Conservation (phyloP, 768 basidiomycete species). For the Mrakia frigida region DNA sequence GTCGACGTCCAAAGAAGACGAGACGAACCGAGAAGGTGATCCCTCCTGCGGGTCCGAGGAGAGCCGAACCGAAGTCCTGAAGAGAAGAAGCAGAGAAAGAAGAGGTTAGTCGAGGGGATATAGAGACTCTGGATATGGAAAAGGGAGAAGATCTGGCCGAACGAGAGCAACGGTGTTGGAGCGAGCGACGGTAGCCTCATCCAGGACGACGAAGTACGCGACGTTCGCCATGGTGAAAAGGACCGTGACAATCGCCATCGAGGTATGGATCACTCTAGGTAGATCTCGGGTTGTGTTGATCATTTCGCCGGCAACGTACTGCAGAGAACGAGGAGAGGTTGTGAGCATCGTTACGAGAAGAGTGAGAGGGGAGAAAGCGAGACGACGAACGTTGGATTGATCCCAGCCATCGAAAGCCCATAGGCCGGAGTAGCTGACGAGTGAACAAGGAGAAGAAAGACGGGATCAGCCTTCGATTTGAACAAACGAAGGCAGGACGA, state of each 20-base stretch:
- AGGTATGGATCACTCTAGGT: slow-evolving; percentile 80
- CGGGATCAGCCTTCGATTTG: slow-evolving; percentile 66
- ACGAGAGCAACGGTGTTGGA: slow-evolving; percentile 46
- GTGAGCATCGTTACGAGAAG: too few relatives aligned
- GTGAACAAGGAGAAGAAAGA: slow-evolving; percentile 54
- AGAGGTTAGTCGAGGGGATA: background rate
- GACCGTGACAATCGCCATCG: slow-evolving; percentile 76
- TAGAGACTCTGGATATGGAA: background rate
- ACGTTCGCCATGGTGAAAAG: slow-evolving; percentile 52
- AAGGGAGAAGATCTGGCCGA: background rate
- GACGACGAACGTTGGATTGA: background rate
- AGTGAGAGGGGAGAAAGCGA: background rate
- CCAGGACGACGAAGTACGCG: slow-evolving; percentile 89
- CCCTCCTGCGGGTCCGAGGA: slow-evolving; percentile 84
- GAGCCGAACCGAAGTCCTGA: slow-evolving; percentile 80
- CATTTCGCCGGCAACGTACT: slow-evolving; percentile 83
- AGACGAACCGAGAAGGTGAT: slow-evolving; percentile 66
- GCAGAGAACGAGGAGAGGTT: background rate
- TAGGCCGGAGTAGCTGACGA: slow-evolving; percentile 90
- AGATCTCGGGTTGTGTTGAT: slow-evolving; percentile 74
- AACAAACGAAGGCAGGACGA: slow-evolving; percentile 70
- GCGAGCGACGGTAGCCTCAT: slow-evolving; percentile 39
- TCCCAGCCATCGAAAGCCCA: slow-evolving; percentile 84
- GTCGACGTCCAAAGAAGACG: too few relatives aligned
- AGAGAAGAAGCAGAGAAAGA: slow-evolving; percentile 14